Evolutionary conservation across 2,329 filamentous ascomycete species (phyloP), one percentile per base, ranked within the genome.

Genomic region (Fusarium dimerum): DNA sequence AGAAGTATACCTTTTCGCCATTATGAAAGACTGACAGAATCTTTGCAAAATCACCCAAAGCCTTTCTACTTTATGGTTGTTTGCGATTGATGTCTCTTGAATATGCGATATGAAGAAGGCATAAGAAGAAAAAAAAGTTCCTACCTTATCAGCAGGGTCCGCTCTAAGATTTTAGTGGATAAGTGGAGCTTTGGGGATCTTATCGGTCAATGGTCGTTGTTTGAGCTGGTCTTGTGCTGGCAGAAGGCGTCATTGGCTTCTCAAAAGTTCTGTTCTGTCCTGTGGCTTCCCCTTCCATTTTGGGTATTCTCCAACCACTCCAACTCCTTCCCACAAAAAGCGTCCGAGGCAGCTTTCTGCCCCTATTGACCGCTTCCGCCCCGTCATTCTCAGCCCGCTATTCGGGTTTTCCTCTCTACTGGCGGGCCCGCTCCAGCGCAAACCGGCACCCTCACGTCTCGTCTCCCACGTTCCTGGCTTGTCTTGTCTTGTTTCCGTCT

Each of bases 171-270:
- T 46, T 46, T 44, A 47, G 42, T 51, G 40, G 43, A 40, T 40
- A 40, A 45, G 38, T 36, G 32, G 32, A 36, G 16, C 32, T 18
- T 45, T 50, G 48, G 48, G 40, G 43, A 36, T 40, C 17, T 40
- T 43, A 40, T 20, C 42, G 29, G 50, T 43, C 52, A 53, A 57
- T 62, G 20, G 20, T 26, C 20, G 20, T 26, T 5, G 5, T 26
- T 7, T 26, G 20, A 5, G 7, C 20, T 26, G 20, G 60, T 57
- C 51, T 62, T 57, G 59, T 51, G 52, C 43, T 63, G 62, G 65
- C 64, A 44, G 61, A 51, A 66, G 63, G 64, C 64, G 63, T 68
- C 66, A 71, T 70, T 71, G 66, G 68, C 32, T 50, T 40, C 56
- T 26, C 20, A 26, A 7, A 51, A 40, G 32, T 29, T 47, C 55